These are phyloP conservation scores for Sugiyamaella xylanicola DNA, from an alignment of 1,139 yeast species.

Conservation along the genomic window DNA sequence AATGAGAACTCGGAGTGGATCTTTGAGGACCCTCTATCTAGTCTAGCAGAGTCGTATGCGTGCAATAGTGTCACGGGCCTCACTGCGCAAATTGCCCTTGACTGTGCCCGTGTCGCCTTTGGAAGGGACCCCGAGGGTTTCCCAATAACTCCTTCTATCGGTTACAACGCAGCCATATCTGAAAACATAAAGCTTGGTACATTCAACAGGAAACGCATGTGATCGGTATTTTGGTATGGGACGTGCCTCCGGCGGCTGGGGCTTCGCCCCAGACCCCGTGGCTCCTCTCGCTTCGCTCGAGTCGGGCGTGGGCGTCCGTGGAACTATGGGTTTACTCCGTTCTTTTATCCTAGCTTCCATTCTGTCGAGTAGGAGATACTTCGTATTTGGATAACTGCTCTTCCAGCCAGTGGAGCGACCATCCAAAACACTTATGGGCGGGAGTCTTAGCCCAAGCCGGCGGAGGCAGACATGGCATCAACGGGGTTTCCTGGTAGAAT, in stretches of 20 bases:
- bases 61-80: constrained; percentile 33
- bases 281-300: constrained; percentile 2
- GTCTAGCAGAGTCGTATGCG: constrained; percentile 17
- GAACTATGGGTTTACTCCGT: too few species aligned
- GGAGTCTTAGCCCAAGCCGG: background rate
- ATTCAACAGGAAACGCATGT: constrained; percentile 59
- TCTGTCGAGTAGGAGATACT: too few species aligned
- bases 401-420: background rate
- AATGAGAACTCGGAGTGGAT: constrained; percentile 22
- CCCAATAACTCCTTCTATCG: constrained; percentile 23
- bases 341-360: too few species aligned
- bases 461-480: background rate
- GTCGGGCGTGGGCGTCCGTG: background rate
- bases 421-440: too few species aligned
- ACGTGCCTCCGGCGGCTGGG: background rate
- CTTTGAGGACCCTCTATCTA: constrained; percentile 19
- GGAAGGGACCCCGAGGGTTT: constrained; percentile 25
- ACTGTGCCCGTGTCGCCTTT: constrained; percentile 32
- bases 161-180: constrained; percentile 68
- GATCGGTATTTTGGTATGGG: too few species aligned
- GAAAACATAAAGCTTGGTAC: constrained; percentile 80
- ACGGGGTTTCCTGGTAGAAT: too few species aligned
- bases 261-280: background rate
- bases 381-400: too few species aligned
- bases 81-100: constrained; percentile 41